Evolutionary conservation across 305 asterid genomes (phyloP).

Genomic region (Fraxinus sp.): DNA sequence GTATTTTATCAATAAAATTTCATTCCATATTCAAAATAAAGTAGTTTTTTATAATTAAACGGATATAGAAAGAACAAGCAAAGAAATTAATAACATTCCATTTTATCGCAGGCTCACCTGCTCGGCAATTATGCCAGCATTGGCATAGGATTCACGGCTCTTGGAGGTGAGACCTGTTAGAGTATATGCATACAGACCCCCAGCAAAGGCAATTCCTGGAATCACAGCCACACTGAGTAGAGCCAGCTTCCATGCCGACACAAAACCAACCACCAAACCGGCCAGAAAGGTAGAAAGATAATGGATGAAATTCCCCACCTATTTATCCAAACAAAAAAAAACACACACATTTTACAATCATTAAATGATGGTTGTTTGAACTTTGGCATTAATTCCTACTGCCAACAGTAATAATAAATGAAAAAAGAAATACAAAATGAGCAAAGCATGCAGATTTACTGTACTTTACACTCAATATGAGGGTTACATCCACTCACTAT

Average conservation of each 20-base stretch:
- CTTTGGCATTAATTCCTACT: neutral
- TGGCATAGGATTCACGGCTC: constrained; percentile 95
- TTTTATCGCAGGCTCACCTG: constrained; percentile 54
- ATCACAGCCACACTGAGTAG: constrained; percentile 95
- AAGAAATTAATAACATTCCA: too few relatives aligned
- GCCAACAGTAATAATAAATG: neutral
- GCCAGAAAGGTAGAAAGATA: constrained; percentile 97
- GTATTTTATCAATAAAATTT: neutral
- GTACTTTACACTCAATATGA: neutral
- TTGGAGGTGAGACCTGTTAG: constrained; percentile 96
- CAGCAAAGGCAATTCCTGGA: constrained; percentile 98
- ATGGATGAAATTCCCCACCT: constrained; percentile 99
- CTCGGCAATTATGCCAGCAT: constrained; percentile 92
- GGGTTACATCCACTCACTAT: neutral
- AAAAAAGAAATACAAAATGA: neutral
- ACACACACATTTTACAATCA: neutral
- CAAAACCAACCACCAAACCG: constrained; percentile 98
- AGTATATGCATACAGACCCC: constrained; percentile 89
- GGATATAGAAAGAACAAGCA: too few relatives aligned
- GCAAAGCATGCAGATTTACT: neutral
- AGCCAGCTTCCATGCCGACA: constrained; percentile 97
- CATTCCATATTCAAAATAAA: neutral
- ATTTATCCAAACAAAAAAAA: neutral
- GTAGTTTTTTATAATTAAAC: too few relatives aligned
- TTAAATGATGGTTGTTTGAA: neutral